Evolutionary conservation across 805 yeast species (phyloP), one percentile per base, ranked within the genome.

Genomic region (Candida nonsorbophila): DNA sequence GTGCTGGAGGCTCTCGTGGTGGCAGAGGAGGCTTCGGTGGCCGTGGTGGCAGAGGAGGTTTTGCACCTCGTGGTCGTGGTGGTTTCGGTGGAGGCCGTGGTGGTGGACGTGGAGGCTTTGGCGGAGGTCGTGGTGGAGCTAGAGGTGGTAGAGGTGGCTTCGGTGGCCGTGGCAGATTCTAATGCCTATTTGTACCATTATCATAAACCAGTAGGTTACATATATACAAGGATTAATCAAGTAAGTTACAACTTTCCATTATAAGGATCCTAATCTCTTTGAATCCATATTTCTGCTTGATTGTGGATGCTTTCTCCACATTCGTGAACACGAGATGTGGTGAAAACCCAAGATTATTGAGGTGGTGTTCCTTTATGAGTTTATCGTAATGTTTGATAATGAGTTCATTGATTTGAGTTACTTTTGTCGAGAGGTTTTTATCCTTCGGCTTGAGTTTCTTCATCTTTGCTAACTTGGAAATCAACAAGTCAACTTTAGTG

Each of bases 401-500:
- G 6, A 29, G 58, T 7, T 37, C 33, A 36, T 61, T 62, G 4
- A 49, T 7, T 17, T 8, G 19, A 24, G 24, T 20, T 33, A 21
- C 34, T 30, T 14, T 27, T n/a, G 10, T 19, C 4, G 11, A 27
- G 17, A 22, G 12, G 22, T 22, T 18, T 20, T 18, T 20, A 13
- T 34, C 33, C 10, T 28, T 26, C 16, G 26, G 23, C 19, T 29
- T 29, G 8, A 36, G 30, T 5, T 22, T 22, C 14, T 32, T 32
- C 22, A 34, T 39, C 16, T 55, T 53, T 30, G 52, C 46, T 18
- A 37, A 26, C 19, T 49, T 53, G 7, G 44, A 29, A 10, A 51
- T 47, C 4, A 80, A 45, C 37, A 66, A 66, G 49, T 87, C 96
- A 26, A 79, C 71, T 44, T 86, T 86, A 15, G 94, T 86, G 51